Evolutionary conservation across 23 red algal species (phyloP).

Genomic region (Gracilaria caudata): DNA sequence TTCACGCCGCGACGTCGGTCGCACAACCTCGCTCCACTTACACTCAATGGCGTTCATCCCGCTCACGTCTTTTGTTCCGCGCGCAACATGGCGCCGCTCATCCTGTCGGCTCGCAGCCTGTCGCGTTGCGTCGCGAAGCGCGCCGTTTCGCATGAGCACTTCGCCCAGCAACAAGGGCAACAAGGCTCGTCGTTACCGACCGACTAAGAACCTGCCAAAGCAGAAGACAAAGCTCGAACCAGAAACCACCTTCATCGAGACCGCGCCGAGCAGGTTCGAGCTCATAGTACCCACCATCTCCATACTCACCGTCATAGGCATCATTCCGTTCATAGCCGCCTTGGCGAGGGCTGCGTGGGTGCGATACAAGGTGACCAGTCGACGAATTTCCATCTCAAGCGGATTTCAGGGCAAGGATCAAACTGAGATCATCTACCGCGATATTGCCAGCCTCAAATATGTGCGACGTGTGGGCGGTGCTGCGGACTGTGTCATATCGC

Average conservation of each 20-base stretch:
- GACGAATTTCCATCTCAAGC: conserved; percentile 79
- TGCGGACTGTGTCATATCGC: conserved; percentile 87
- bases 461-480: conserved; percentile 84
- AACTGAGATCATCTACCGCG: conserved; percentile 88
- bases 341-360: conserved; percentile 89
- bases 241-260: conserved; percentile 87
- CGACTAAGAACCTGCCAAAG: conserved; percentile 29
- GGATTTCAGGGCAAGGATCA: conserved; percentile 93
- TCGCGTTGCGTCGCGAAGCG: background rate
- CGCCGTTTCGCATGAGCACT: background rate
- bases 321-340: conserved; percentile 92
- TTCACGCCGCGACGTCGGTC: background rate
- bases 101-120: background rate
- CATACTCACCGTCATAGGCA: conserved; percentile 94
- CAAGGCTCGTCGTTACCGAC: conserved; percentile 46
- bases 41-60: conserved; percentile 25
- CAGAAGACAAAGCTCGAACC: conserved; percentile 76
- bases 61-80: conserved; percentile 1
- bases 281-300: conserved; percentile 89
- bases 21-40: background rate
- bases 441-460: conserved; percentile 86
- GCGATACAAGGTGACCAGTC: conserved; percentile 87
- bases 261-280: conserved; percentile 76
- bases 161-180: conserved; percentile 33
- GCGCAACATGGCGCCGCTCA: background rate